Conservation (phyloP, 164 flowering plant species). For the Vitis riparia region DNA sequence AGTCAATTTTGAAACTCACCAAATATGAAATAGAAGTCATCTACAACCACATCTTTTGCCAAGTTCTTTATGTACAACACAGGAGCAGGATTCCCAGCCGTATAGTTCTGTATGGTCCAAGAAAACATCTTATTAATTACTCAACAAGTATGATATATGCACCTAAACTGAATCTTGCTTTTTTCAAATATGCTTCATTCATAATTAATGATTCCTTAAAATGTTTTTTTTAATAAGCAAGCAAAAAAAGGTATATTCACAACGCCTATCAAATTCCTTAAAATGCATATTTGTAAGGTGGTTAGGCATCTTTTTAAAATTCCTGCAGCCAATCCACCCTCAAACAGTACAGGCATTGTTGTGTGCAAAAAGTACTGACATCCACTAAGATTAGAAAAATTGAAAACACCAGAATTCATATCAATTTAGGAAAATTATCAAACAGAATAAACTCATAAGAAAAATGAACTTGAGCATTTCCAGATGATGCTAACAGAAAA, state of each 20-base stretch:
- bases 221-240: background rate
- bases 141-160: background rate
- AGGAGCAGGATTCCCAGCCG: conserved; percentile 76
- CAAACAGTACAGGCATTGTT: no score
- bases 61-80: conserved; percentile 89
- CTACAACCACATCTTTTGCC: conserved; percentile 81
- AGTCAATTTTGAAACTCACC: conserved; percentile 45
- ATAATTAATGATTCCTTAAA: no score
- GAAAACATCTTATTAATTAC: background rate
- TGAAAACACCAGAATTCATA: no score
- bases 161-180: background rate
- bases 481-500: no score
- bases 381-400: no score
- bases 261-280: background rate
- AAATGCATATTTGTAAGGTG: background rate
- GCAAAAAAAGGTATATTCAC: background rate
- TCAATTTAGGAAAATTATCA: no score
- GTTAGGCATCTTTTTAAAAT: no score
- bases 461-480: no score
- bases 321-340: no score
- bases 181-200: background rate
- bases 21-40: conserved; percentile 86
- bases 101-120: conserved; percentile 68
- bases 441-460: no score
- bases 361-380: no score